Conservation (phyloP, 805 yeast genomes). For the Henningerozyma blattae region DNA sequence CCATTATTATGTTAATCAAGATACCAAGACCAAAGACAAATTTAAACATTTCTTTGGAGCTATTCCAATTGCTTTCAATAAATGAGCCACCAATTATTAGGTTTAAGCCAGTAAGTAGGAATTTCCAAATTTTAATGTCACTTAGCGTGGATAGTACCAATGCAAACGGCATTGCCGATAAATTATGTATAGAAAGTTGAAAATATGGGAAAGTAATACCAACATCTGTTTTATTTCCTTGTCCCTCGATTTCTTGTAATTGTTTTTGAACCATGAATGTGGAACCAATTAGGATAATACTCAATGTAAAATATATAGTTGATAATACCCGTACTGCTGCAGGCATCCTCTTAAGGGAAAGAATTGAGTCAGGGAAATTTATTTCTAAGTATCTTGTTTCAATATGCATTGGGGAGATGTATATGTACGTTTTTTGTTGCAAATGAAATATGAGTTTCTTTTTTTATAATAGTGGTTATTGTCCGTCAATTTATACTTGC, state of each 20-base stretch:
- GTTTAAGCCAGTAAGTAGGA: conserved; percentile 35
- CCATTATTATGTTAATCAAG: conserved; percentile 40
- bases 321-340: conserved; percentile 37
- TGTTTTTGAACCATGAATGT: background rate
- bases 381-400: conserved; percentile 8
- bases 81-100: conserved; percentile 49
- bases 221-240: conserved; percentile 7
- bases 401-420: background rate
- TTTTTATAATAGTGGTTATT: too few species aligned
- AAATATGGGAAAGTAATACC: conserved; percentile 39
- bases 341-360: conserved; percentile 25
- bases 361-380: conserved; percentile 11
- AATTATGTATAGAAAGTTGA: conserved; percentile 51
- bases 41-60: conserved; percentile 34
- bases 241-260: background rate
- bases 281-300: background rate
- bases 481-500: too few species aligned
- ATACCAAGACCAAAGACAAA: conserved; percentile 38
- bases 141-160: conserved; percentile 51
- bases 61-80: conserved; percentile 56
- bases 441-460: too few species aligned
- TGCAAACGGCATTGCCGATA: conserved; percentile 53
- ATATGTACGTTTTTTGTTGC: too few species aligned
- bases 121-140: conserved; percentile 39
- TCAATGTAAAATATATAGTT: background rate